Evolutionary conservation across 2,329 filamentous ascomycete genomes (phyloP), one percentile per base, ranked within the genome.

Genomic region (Teratosphaeria gauchensis): DNA sequence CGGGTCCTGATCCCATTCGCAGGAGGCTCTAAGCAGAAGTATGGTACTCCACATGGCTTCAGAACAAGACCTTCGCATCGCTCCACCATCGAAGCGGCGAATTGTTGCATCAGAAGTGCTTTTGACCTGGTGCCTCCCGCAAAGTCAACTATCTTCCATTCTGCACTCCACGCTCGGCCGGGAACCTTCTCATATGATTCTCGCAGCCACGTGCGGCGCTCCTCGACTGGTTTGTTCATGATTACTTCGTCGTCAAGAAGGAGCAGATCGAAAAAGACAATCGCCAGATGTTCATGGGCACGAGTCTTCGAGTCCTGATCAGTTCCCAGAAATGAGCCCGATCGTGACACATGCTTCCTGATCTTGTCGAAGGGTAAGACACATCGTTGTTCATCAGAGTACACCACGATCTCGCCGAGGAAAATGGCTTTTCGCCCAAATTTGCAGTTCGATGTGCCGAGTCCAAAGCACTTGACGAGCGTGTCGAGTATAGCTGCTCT

Each of bases 361-460:
- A 96, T 87, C 66, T 90, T 88, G 65, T 94, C 84, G 65, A 96
- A 96, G 0, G 85, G 84, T 51, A 90, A 74, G 2, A 95, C 84
- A 42, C 78, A 81, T 24, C 80, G 73, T 51, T 86, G 78, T 73
- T 78, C 75, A 56, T 90, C 85, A 68, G 83, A 89, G 72, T 86
- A 95, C 1, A 92, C 86, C 5, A 94, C 80, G 57, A 96, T 75
- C 68, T 96, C 92, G 2, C 89, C 90, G 67, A 96, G 87, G 0
- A 96, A 72, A 52, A 96, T 92, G 64, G 89, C 95, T 4, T 81
- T 80, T 7, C 74, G 76, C 30, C 78, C 80, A 62, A 95, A 73
- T 11, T 75, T 80, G 69, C 87, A 87, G 7, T 79, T 76, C 0
- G 77, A 61, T 1, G 75, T 73, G 2, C 84, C 84, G 35, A 95